Evolutionary conservation across 441 rosid species (phyloP).

Genomic region (Rhodomyrtus psidioides): DNA sequence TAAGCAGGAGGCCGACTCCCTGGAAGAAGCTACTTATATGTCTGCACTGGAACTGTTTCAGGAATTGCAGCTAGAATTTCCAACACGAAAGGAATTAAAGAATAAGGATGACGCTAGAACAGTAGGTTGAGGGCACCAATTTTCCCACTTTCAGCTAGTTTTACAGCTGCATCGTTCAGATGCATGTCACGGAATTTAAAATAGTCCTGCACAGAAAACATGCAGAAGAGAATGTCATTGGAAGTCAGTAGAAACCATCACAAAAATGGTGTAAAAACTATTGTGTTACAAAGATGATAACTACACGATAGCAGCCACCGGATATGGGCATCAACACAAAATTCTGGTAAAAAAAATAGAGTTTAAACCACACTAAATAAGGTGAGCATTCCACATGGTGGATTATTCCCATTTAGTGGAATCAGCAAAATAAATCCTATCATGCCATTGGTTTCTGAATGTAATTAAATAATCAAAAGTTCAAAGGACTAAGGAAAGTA

Average conservation of each 20-base stretch:
- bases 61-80: slow-evolving; percentile 79
- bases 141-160: slow-evolving; percentile 92
- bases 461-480: not conserved
- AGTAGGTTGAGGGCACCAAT: slow-evolving; percentile 91
- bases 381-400: not conserved
- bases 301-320: not conserved
- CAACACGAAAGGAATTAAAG: slow-evolving; percentile 58
- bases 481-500: not conserved
- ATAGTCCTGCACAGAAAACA: slow-evolving; percentile 90
- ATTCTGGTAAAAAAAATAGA: not conserved
- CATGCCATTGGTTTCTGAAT: not conserved
- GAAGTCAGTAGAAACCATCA: slow-evolving; percentile 24
- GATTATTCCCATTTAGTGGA: not conserved
- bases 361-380: not conserved
- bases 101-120: slow-evolving; percentile 95
- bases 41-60: slow-evolving; percentile 86
- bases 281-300: not conserved
- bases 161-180: slow-evolving; percentile 56
- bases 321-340: not conserved
- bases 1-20: slow-evolving; percentile 66
- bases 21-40: slow-evolving; percentile 90
- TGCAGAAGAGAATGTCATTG: slow-evolving; percentile 47
- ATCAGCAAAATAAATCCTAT: not conserved
- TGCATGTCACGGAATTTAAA: slow-evolving; percentile 67
- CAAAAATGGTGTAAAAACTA: not conserved